These are phyloP conservation scores for Lyophyllum atratum DNA, from an alignment of 768 basidiomycete species.

Conservation along the genomic window DNA sequence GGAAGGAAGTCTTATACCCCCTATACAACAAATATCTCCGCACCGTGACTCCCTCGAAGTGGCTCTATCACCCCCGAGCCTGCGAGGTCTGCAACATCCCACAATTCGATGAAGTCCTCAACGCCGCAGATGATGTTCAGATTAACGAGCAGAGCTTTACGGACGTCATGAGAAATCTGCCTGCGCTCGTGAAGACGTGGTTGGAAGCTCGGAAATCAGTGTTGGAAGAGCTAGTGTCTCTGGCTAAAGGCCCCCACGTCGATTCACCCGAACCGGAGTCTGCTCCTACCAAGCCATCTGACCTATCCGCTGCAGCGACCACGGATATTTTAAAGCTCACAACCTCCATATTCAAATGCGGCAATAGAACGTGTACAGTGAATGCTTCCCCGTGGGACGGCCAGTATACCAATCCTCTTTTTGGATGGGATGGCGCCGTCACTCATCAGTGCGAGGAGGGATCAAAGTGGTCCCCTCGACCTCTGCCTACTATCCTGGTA, in stretches of 20 bases:
- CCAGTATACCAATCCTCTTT: neutral
- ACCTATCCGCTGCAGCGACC: neutral
- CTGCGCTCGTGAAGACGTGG: slow-evolving; percentile 5
- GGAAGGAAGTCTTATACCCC: slow-evolving; percentile 3
- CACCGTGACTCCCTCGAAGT: slow-evolving; percentile 21
- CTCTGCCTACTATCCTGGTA: neutral
- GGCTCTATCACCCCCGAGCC: slow-evolving; percentile 23
- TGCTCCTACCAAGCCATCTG: neutral
- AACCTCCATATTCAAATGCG: slow-evolving; percentile 15
- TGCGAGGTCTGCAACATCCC: slow-evolving; percentile 13
- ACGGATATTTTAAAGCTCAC: slow-evolving; percentile 6
- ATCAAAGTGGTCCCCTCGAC: neutral
- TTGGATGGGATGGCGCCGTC: slow-evolving; percentile 10
- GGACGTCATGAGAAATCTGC: slow-evolving; percentile 1
- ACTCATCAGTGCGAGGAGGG: slow-evolving; percentile 1
- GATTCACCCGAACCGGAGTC: neutral
- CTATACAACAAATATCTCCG: slow-evolving; percentile 22
- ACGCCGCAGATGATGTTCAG: neutral
- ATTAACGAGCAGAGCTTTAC: neutral
- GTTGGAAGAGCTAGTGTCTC: neutral
- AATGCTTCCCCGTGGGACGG: neutral
- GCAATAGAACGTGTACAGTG: neutral
- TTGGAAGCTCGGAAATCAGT: neutral
- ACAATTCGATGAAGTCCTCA: neutral
- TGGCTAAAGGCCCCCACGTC: no score